phyloP scores from a whole-genome alignment of 495 filamentous ascomycete species.

The Daldinia vernicosa region DNA sequence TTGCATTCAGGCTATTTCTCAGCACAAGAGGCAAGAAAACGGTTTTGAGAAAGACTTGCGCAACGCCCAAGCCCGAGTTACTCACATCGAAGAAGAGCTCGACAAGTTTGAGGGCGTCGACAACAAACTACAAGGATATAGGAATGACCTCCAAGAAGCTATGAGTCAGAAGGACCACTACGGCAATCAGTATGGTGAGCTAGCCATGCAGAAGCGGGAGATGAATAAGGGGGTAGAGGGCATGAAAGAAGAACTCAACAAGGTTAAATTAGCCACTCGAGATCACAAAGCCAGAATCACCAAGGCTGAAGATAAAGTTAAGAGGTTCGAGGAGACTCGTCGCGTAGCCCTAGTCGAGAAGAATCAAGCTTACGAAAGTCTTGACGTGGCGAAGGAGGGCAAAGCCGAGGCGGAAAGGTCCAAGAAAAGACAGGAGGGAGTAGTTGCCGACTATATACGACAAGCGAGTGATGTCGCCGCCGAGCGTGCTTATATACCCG shows the following conservation, averaged over 20 bases:
- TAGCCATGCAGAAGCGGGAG: slow-evolving; percentile 49
- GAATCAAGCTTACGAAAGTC: slow-evolving; percentile 66
- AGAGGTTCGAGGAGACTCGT: slow-evolving; percentile 59
- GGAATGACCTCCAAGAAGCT: slow-evolving; percentile 46
- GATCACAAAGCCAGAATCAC: slow-evolving; percentile 56
- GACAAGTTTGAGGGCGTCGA: slow-evolving; percentile 58
- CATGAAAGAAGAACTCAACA: slow-evolving; percentile 37
- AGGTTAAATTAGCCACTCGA: slow-evolving; percentile 51
- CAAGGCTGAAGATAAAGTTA: slow-evolving; percentile 68
- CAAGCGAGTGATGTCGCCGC: slow-evolving; percentile 66
- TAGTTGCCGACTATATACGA: slow-evolving; percentile 63
- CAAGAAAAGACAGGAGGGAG: slow-evolving; percentile 54
- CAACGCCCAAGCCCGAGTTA: slow-evolving; percentile 38
- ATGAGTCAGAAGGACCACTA: slow-evolving; percentile 48
- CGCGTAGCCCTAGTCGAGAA: slow-evolving; percentile 67
- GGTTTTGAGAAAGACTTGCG: slow-evolving; percentile 41
- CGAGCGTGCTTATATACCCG: slow-evolving; percentile 69
- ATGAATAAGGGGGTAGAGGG: slow-evolving; percentile 49
- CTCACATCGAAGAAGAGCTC: slow-evolving; percentile 46
- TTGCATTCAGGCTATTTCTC: slow-evolving; percentile 65
- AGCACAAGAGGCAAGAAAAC: slow-evolving; percentile 54
- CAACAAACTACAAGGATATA: slow-evolving; percentile 48
- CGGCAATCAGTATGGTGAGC: slow-evolving; percentile 53
- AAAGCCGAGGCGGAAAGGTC: slow-evolving; percentile 57
- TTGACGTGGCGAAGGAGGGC: slow-evolving; percentile 60